A percentile compares a stretch with the other conserved stretches of the same genome.
Evolutionary conservation across 805 yeast genomes (phyloP).

Genomic region (Ogataea siamensis): DNA sequence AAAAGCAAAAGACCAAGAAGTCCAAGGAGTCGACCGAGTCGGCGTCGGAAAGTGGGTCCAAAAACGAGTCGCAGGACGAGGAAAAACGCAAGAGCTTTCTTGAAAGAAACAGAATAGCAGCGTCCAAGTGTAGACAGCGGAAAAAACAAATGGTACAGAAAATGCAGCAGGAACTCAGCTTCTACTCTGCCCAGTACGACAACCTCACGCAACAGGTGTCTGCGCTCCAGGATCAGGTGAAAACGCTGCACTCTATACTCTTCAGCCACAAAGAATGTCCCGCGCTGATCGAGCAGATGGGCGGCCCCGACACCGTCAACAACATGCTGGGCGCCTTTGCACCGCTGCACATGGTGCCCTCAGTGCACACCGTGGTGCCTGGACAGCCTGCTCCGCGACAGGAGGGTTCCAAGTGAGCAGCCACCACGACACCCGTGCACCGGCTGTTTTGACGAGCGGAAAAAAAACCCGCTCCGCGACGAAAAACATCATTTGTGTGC

Average conservation of each 20-base stretch:
- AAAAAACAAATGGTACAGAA: slow-evolving; percentile 85
- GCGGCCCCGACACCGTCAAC: slow-evolving; percentile 46
- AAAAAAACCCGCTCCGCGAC: no score
- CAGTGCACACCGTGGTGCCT: background rate
- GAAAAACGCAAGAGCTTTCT: slow-evolving; percentile 77
- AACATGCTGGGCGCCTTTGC: slow-evolving; percentile 37
- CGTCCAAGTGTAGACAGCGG: slow-evolving; percentile 93
- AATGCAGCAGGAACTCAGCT: slow-evolving; percentile 76
- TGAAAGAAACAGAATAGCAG: slow-evolving; percentile 93
- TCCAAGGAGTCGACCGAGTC: slow-evolving; percentile 3
- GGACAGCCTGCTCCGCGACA: slow-evolving; percentile 4
- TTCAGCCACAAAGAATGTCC: slow-evolving; percentile 51
- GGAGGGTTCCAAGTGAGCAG: slow-evolving; percentile 3
- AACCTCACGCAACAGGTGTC: slow-evolving; percentile 57
- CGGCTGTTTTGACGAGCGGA: no score
- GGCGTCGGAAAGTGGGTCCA: slow-evolving; percentile 3
- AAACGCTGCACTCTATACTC: slow-evolving; percentile 46
- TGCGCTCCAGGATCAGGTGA: slow-evolving; percentile 57
- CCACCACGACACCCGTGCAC: slow-evolving; percentile 2
- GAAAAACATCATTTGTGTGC: background rate
- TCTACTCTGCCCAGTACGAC: slow-evolving; percentile 68
- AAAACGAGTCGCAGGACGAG: slow-evolving; percentile 48
- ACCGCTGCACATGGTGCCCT: slow-evolving; percentile 22
- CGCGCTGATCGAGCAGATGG: slow-evolving; percentile 39
- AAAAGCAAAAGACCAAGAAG: slow-evolving; percentile 4